These are phyloP conservation scores for Penicillium diatomitis DNA, from an alignment of 495 filamentous ascomycete genomes.

Conservation along the genomic window DNA sequence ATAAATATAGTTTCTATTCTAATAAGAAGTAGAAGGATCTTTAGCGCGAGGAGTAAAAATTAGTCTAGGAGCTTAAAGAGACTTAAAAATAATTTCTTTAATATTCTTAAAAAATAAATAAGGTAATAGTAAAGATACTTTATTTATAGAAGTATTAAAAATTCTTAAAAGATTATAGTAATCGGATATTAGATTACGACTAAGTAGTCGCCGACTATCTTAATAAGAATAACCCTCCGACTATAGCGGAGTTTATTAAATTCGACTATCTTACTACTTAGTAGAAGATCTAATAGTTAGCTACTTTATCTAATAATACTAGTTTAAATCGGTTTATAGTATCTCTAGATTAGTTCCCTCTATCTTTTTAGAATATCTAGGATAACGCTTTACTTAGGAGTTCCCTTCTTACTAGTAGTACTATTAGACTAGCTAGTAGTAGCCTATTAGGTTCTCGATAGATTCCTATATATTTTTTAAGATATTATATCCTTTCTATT, in stretches of 20 bases:
- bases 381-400: not conserved
- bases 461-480: slow-evolving; percentile 5
- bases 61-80: not conserved
- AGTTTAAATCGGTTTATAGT: not conserved
- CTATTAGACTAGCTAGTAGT: not conserved
- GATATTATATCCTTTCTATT: slow-evolving; percentile 4
- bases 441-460: slow-evolving; percentile 9
- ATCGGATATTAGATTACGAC: not conserved
- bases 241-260: not conserved
- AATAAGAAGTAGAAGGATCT: not conserved
- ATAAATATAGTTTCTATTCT: not conserved
- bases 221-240: not conserved
- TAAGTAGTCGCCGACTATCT: not conserved
- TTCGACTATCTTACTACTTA: not conserved
- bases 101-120: not conserved
- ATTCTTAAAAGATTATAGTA: too few relatives aligned
- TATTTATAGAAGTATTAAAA: not conserved
- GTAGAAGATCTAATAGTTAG: not conserved
- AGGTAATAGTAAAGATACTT: not conserved
- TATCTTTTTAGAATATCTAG: not conserved
- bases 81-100: not conserved
- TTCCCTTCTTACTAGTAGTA: not conserved
- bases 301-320: not conserved
- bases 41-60: not conserved
- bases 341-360: not conserved